Evolutionary conservation across 495 filamentous ascomycete species (phyloP).

Genomic region (Xylaria acuta): DNA sequence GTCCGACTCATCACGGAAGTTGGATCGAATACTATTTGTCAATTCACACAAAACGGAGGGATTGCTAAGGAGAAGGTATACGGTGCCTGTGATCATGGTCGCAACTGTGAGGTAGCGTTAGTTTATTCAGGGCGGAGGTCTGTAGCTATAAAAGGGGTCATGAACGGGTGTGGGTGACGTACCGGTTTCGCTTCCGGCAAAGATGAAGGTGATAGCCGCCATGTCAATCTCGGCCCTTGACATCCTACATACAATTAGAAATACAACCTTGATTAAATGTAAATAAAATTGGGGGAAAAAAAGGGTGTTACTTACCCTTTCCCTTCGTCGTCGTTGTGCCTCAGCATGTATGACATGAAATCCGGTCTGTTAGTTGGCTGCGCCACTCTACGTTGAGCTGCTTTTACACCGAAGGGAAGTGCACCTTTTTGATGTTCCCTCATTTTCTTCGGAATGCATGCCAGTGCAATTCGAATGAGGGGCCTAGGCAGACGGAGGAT

Average conservation of each 20-base stretch:
- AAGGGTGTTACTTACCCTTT: not conserved
- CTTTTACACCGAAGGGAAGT: not conserved
- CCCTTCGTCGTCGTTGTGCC: constrained; percentile 21
- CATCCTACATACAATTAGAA: constrained; percentile 7
- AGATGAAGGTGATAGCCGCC: constrained; percentile 33
- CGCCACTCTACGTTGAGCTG: not conserved
- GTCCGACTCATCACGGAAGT: constrained; percentile 50
- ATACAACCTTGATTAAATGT: too few species aligned
- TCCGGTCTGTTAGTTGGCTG: constrained; percentile 13
- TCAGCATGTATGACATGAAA: constrained; percentile 30
- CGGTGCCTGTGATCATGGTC: constrained; percentile 51
- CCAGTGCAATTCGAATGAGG: not conserved
- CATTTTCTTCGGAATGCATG: constrained; percentile 12
- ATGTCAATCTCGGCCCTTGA: constrained; percentile 13
- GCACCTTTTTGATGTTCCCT: not conserved
- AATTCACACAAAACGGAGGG: constrained; percentile 47
- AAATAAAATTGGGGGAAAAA: too few species aligned
- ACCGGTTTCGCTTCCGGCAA: constrained; percentile 61
- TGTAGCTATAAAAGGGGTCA: not conserved
- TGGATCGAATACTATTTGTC: constrained; percentile 50
- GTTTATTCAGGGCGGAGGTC: not conserved
- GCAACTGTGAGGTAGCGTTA: constrained; percentile 39
- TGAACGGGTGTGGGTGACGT: constrained; percentile 30
- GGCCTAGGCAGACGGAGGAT: not conserved
- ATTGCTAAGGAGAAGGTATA: constrained; percentile 55